Percentiles rank a stretch among this genome's conserved stretches.
These are phyloP conservation scores for Pseudogymnoascus sp. DNA, from an alignment of 2,329 filamentous ascomycete species.

Conservation along the genomic window DNA sequence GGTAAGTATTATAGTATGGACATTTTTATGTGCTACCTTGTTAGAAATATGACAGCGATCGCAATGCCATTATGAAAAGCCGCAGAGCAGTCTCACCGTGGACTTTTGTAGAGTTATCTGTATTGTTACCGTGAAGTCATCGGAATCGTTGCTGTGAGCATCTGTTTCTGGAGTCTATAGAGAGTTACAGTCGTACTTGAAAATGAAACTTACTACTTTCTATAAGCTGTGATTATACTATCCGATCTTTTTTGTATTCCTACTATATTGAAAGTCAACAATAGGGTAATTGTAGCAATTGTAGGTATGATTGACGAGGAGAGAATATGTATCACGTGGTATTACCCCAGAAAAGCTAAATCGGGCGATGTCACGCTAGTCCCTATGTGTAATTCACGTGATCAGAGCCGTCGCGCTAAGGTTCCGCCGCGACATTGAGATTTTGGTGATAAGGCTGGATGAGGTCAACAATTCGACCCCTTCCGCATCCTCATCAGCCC, in stretches of 20 bases:
- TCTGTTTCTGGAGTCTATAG: neutral
- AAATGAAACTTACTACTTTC: neutral
- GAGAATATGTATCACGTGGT: neutral
- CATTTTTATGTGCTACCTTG: neutral
- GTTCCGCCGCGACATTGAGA: neutral
- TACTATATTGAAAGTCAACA: neutral
- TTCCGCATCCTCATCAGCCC: neutral
- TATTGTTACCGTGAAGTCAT: neutral
- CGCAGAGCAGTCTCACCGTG: neutral
- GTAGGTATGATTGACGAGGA: neutral
- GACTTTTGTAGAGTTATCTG: neutral
- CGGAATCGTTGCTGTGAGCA: neutral
- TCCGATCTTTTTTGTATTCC: neutral
- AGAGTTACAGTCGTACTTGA: neutral
- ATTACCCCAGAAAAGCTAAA: neutral
- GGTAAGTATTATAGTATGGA: neutral
- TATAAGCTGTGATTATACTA: neutral
- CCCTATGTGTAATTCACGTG: neutral
- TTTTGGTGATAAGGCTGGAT: conserved; percentile 5
- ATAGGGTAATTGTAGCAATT: neutral
- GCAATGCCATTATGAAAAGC: neutral
- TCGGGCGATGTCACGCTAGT: neutral
- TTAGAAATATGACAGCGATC: neutral
- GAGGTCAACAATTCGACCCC: neutral
- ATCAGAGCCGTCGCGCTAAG: neutral